Percentiles rank a stretch among this genome's conserved stretches.
Evolutionary conservation across 306 rosid genomes (phyloP).

Genomic region (Malus sylvestris): DNA sequence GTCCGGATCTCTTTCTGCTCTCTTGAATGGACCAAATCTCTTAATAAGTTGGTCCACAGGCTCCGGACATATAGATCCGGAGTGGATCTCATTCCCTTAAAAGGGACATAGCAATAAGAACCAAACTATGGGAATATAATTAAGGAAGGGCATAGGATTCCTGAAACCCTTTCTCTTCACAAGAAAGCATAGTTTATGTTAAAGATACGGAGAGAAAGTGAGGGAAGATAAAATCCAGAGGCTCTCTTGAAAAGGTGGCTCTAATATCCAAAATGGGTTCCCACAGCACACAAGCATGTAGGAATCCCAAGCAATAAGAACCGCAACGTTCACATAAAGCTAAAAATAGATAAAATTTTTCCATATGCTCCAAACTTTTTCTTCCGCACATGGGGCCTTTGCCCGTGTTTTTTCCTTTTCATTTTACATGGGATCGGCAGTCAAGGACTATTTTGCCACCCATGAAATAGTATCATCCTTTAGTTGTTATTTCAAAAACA

Average conservation of each 20-base stretch:
- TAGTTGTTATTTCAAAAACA: constrained; percentile 15
- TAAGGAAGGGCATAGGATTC: constrained; percentile 89
- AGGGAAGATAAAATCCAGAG: constrained; percentile 33
- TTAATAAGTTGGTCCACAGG: no score
- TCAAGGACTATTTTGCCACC: constrained; percentile 36
- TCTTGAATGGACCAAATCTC: no score
- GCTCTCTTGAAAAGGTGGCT: constrained; percentile 58
- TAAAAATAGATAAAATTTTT: constrained; percentile 27
- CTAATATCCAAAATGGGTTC: constrained; percentile 51
- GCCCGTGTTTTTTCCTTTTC: constrained; percentile 6
- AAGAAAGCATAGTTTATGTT: constrained; percentile 46
- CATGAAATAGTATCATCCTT: constrained; percentile 7
- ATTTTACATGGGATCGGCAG: constrained; percentile 45
- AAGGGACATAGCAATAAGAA: constrained; percentile 60
- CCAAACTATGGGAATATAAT: constrained; percentile 50
- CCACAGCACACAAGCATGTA: constrained; percentile 47
- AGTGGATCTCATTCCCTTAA: constrained; percentile 13
- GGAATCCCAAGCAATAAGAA: constrained; percentile 83
- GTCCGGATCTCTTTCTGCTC: no score
- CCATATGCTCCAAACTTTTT: constrained; percentile 48
- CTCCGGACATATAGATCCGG: rapidly evolving
- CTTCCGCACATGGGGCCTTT: constrained; percentile 85
- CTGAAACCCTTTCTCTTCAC: constrained; percentile 45
- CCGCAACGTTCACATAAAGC: constrained; percentile 59
- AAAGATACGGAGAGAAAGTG: constrained; percentile 55